Evolutionary conservation across 2,329 filamentous ascomycete genomes (phyloP).

Genomic region (Daldinia eschscholtzii): DNA sequence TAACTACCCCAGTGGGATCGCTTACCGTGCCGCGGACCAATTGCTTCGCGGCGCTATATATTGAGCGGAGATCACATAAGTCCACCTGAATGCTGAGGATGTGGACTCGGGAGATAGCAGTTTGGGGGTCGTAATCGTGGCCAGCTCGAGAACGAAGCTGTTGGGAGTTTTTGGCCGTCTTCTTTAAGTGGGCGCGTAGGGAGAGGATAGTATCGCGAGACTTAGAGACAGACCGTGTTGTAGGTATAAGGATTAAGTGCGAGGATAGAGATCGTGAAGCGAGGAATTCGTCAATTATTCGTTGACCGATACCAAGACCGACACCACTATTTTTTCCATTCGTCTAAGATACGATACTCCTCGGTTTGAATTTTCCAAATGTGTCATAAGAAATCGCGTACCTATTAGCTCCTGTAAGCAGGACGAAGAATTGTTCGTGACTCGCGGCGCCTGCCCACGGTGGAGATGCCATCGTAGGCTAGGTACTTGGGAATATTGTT

Average conservation of each 20-base stretch:
- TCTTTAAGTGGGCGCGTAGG: constrained; percentile 72
- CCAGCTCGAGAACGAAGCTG: constrained; percentile 56
- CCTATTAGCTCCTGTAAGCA: constrained; percentile 54
- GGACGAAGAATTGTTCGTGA: constrained; percentile 52
- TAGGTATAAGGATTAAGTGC: constrained; percentile 83
- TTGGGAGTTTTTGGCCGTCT: constrained; percentile 58
- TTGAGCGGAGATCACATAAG: constrained; percentile 68
- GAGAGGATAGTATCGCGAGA: constrained; percentile 76
- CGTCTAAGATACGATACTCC: constrained; percentile 29
- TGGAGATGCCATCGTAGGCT: constrained; percentile 45
- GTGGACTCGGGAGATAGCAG: constrained; percentile 66
- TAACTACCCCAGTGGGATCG: constrained; percentile 56
- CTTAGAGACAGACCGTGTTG: constrained; percentile 82
- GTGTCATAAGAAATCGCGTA: constrained; percentile 38
- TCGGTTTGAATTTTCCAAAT: background rate
- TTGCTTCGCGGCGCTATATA: constrained; percentile 63
- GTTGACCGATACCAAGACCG: constrained; percentile 84
- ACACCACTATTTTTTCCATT: constrained; percentile 73
- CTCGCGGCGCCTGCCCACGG: constrained; percentile 51
- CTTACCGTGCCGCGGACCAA: constrained; percentile 61
- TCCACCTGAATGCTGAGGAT: constrained; percentile 70
- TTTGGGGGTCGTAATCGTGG: constrained; percentile 56
- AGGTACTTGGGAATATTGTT: background rate
- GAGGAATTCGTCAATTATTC: constrained; percentile 92
- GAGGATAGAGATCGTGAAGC: constrained; percentile 73